Evolutionary conservation across 352 stramenopile genomes (phyloP).

Genomic region (Globisporangium cylindrosporum): DNA sequence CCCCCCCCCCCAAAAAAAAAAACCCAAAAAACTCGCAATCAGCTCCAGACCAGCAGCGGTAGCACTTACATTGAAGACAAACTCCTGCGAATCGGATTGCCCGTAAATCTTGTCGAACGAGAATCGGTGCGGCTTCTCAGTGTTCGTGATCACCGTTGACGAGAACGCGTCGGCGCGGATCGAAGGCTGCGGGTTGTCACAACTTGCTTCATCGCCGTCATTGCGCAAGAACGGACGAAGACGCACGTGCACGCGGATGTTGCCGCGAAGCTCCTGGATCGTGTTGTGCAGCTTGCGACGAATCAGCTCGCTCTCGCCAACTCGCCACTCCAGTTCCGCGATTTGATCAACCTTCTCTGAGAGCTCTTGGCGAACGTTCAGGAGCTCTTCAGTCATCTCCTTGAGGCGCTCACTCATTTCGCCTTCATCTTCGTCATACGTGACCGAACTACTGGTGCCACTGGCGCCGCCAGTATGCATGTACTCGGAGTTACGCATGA

Average conservation of each 20-base stretch:
- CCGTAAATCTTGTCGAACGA: constrained; percentile 98
- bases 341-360: constrained; percentile 61
- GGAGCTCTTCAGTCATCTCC: constrained; percentile 69
- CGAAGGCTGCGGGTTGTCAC: constrained; percentile 44
- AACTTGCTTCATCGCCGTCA: constrained; percentile 57
- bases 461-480: constrained; percentile 8
- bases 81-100: constrained; percentile 93
- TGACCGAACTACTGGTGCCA: constrained; percentile 8
- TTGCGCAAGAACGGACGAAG: constrained; percentile 90
- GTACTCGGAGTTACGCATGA: constrained; percentile 55
- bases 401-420: constrained; percentile 51
- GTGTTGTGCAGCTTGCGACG: constrained; percentile 98
- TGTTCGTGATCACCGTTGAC: constrained; percentile 69
- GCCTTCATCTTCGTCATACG: constrained; percentile 37
- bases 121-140: constrained; percentile 87
- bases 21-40: neutral
- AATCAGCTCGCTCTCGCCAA: constrained; percentile 63
- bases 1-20: no score
- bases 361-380: constrained; percentile 61
- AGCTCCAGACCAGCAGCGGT: constrained; percentile 12
- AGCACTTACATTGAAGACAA: constrained; percentile 82
- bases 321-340: constrained; percentile 55
- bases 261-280: constrained; percentile 99
- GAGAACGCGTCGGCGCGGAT: constrained; percentile 70
- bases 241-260: constrained; percentile 97